Evolutionary conservation across 306 rosid species (phyloP), one percentile per base, ranked within the genome.

Genomic region (Rosa multiflora): DNA sequence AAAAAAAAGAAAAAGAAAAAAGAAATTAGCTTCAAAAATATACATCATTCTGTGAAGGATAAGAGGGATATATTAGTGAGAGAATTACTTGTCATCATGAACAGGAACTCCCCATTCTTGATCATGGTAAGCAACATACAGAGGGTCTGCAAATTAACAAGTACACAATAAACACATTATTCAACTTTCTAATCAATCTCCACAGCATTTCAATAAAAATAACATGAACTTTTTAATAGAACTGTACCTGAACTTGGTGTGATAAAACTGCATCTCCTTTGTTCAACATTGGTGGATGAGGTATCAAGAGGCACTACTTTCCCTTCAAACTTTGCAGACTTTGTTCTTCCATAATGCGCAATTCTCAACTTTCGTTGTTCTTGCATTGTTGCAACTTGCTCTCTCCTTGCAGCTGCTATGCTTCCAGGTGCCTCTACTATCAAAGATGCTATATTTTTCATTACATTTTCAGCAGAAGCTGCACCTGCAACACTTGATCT

Each of bases 51-150:
- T 66, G 47, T 26, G 52, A 26, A 48, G 40, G 46, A 42, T 14
- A 18, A 59, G 17, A 64, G 37, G 6, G 8, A 64, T 29, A 29
- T 37, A 51, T 73, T 69, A 80, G 35, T 71, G 39, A 67, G 48
- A 73, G 46, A 21, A 78, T 85, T 92, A 92, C 97, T 85, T 89
- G 94, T 92, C 97, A 85, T 92, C 92, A 84, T 89, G 97, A 82
- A 90, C 87, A 67, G 97, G 94, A 85, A 92, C 94, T 79, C 97
- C 97, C 97, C 97, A 92, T 86, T 92, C 97, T 82, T 90, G 89
- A 75, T 92, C 97, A 83, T 92, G 97, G 88, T 90, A 92, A 74
- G 96, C 90, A 85, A 92, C 85, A 86, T 92, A 89, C 81, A 90
- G 79, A 23, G 96, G 97, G 87, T 92, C 97, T 92, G 46, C 66